phyloP scores from a whole-genome alignment of 768 basidiomycete species.

The Hericium alpestre region DNA sequence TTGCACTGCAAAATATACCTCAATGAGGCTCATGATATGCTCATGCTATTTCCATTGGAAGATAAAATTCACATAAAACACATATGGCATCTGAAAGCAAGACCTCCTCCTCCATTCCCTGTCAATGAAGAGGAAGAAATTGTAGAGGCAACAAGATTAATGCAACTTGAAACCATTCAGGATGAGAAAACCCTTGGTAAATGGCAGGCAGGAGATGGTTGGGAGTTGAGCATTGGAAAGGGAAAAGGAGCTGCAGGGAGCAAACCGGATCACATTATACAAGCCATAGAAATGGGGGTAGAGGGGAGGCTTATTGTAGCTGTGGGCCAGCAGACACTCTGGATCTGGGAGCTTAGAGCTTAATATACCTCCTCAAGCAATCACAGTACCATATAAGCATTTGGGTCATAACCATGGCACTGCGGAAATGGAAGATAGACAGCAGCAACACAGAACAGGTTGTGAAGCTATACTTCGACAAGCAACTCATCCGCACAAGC shows the following conservation, averaged over 20 bases:
- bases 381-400: background rate
- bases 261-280: background rate
- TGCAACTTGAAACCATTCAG: background rate
- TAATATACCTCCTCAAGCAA: background rate
- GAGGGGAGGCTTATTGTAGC: background rate
- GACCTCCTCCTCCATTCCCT: slow-evolving; percentile 33
- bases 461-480: too few species aligned
- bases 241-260: background rate
- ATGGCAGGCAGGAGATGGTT: background rate
- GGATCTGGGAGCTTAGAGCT: background rate
- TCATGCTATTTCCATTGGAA: slow-evolving; percentile 36
- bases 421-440: too few species aligned
- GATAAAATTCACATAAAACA: slow-evolving; percentile 35
- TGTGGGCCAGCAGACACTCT: background rate
- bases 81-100: slow-evolving; percentile 33
- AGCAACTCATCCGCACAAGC: too few species aligned
- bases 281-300: background rate
- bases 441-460: too few species aligned
- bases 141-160: background rate
- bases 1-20: slow-evolving; percentile 35
- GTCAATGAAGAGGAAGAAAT: slow-evolving; percentile 5
- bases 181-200: too few species aligned
- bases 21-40: slow-evolving; percentile 34
- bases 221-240: background rate
- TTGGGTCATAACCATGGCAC: too few species aligned